phyloP scores from a whole-genome alignment of 495 filamentous ascomycete genomes.

The Venustampulla echinocandica region DNA sequence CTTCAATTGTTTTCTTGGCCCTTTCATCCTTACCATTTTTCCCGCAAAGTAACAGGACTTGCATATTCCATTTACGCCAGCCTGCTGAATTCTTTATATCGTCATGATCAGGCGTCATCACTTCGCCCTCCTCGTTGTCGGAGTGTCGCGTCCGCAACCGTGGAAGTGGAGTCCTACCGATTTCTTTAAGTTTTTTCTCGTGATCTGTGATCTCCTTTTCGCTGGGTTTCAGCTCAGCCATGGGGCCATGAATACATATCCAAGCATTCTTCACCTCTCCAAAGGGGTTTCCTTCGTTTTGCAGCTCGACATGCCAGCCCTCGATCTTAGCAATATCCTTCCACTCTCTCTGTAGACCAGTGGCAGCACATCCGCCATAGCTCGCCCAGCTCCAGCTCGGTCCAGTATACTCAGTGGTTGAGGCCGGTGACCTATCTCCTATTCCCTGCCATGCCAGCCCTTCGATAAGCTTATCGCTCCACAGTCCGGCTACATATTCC shows the following conservation, averaged over 20 bases:
- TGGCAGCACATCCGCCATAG: constrained; percentile 8
- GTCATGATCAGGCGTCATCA: constrained; percentile 6
- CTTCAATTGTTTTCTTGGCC: background rate
- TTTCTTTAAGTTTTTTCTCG: constrained; percentile 1
- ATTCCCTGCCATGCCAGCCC: constrained; percentile 16
- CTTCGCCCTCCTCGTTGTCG: background rate
- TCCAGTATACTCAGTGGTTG: constrained; percentile 12
- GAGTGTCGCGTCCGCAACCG: constrained; percentile 2
- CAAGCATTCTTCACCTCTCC: constrained; percentile 7
- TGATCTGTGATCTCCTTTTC: constrained; percentile 3
- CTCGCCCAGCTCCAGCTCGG: constrained; percentile 27
- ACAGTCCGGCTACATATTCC: constrained; percentile 24
- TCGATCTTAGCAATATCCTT: constrained; percentile 1
- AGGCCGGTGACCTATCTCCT: background rate
- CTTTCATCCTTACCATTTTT: no score
- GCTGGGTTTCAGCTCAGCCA: constrained; percentile 3
- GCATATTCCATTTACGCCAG: constrained; percentile 5
- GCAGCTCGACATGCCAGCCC: constrained; percentile 3
- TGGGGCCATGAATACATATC: constrained; percentile 4
- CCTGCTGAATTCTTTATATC: background rate
- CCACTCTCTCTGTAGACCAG: background rate
- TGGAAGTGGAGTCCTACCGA: constrained; percentile 3
- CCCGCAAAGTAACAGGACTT: constrained; percentile 3
- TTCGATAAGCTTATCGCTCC: constrained; percentile 19
- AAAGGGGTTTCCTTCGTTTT: constrained; percentile 5